Evolutionary conservation across 2,329 filamentous ascomycete genomes (phyloP).

Genomic region (Cladophialophora yegresii): DNA sequence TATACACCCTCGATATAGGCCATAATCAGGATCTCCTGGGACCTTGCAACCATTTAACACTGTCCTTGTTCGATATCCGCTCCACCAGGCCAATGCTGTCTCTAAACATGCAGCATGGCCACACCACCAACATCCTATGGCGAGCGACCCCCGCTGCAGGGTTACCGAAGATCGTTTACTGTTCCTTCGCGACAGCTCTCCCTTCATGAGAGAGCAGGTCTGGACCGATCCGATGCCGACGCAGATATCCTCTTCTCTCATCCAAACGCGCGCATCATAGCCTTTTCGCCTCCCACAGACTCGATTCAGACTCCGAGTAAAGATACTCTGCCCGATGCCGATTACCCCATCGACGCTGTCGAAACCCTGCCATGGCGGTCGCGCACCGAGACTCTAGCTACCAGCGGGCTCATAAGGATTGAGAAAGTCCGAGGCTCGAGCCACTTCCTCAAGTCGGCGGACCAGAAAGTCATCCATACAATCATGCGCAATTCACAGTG

Average conservation of each 20-base stretch:
- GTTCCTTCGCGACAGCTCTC: slow-evolving; percentile 31
- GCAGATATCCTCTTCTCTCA: slow-evolving; percentile 66
- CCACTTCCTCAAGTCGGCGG: slow-evolving; percentile 75
- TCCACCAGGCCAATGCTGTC: slow-evolving; percentile 1
- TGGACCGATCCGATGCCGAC: slow-evolving; percentile 40
- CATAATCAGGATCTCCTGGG: not conserved
- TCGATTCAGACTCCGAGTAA: slow-evolving; percentile 39
- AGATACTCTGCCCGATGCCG: slow-evolving; percentile 49
- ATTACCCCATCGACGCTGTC: slow-evolving; percentile 55
- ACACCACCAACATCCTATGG: slow-evolving; percentile 31
- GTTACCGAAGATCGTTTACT: slow-evolving; percentile 35
- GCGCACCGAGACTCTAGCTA: slow-evolving; percentile 76
- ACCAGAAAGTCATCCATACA: slow-evolving; percentile 74
- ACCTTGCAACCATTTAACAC: no score
- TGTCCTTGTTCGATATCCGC: not conserved
- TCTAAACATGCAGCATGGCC: slow-evolving; percentile 36
- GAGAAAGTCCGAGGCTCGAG: slow-evolving; percentile 85
- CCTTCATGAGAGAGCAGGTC: slow-evolving; percentile 32
- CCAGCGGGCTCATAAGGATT: slow-evolving; percentile 77
- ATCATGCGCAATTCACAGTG: slow-evolving; percentile 89
- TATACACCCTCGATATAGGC: not conserved
- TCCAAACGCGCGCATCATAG: slow-evolving; percentile 69
- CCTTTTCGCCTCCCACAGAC: slow-evolving; percentile 55
- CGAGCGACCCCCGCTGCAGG: slow-evolving; percentile 31
- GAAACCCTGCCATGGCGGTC: slow-evolving; percentile 73